Conservation (phyloP, 2,329 filamentous ascomycete genomes). For the Fusarium setosum region DNA sequence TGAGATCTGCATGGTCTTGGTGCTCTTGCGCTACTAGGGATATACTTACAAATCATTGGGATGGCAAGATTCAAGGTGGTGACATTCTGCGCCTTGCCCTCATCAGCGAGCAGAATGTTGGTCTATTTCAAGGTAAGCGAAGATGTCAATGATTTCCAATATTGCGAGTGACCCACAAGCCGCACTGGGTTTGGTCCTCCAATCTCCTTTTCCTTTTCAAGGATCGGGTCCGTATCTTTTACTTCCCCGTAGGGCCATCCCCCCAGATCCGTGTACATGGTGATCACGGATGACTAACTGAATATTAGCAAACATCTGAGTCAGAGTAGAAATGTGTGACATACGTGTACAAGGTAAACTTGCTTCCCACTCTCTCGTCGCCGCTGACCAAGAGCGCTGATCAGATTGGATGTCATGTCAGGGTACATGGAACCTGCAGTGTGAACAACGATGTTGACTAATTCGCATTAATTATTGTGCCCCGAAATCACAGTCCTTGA, state of each 20-base stretch:
- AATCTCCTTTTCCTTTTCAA: slow-evolving; percentile 45
- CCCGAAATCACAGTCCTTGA: background rate
- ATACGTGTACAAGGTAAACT: slow-evolving; percentile 49
- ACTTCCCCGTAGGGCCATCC: slow-evolving; percentile 48
- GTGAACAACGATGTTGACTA: slow-evolving; percentile 53
- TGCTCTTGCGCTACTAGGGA: background rate
- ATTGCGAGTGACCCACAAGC: slow-evolving; percentile 30
- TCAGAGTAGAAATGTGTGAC: too few species aligned
- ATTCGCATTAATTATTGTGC: too few species aligned
- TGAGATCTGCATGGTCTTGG: too few species aligned
- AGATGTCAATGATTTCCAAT: too few species aligned
- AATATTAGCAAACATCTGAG: too few species aligned
- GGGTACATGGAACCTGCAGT: slow-evolving; percentile 47
- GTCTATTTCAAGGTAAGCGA: slow-evolving; percentile 29
- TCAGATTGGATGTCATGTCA: slow-evolving; percentile 40
- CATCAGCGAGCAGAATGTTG: slow-evolving; percentile 43
- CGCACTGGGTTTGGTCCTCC: slow-evolving; percentile 41
- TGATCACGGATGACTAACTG: slow-evolving; percentile 42
- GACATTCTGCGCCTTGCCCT: slow-evolving; percentile 43
- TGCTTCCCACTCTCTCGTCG: slow-evolving; percentile 39
- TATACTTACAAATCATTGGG: slow-evolving; percentile 44
- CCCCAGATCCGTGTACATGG: slow-evolving; percentile 40
- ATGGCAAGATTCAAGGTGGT: slow-evolving; percentile 44
- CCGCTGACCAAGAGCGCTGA: slow-evolving; percentile 48
- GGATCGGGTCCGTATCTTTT: slow-evolving; percentile 45